These are phyloP conservation scores for Auricularia auricula-judae DNA, from an alignment of 768 basidiomycete species.

Conservation along the genomic window DNA sequence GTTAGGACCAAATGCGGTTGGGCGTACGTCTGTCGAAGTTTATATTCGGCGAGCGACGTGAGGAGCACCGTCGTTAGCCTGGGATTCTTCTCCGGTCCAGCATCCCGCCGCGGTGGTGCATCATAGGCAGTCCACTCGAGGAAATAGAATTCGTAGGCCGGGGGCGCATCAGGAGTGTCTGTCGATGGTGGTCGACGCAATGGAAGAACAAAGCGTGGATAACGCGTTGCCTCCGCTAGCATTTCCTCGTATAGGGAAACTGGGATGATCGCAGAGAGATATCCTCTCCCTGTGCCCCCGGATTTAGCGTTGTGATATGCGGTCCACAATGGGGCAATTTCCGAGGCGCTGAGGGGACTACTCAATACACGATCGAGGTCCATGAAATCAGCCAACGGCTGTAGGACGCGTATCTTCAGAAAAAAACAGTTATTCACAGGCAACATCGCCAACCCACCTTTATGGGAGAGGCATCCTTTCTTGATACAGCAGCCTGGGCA, in stretches of 20 bases:
- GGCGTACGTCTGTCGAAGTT: conserved; percentile 69
- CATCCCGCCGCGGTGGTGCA: conserved; percentile 46
- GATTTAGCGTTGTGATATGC: conserved; percentile 79
- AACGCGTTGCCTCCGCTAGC: conserved; percentile 47
- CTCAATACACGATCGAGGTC: conserved; percentile 61
- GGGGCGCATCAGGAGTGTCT: conserved; percentile 14
- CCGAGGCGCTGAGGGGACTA: conserved; percentile 46
- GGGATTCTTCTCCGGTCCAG: conserved; percentile 24
- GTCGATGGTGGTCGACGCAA: conserved; percentile 38
- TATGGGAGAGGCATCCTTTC: conserved; percentile 55
- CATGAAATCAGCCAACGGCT: conserved; percentile 78
- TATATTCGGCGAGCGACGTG: conserved; percentile 91
- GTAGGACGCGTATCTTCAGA: conserved; percentile 2
- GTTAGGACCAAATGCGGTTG: conserved; percentile 88
- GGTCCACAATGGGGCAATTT: conserved; percentile 79
- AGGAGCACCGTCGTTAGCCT: conserved; percentile 66
- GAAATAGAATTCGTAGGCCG: conserved; percentile 58
- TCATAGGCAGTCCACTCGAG: conserved; percentile 87
- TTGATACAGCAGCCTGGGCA: conserved; percentile 4
- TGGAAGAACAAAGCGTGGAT: conserved; percentile 47
- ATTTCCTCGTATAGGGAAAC: conserved; percentile 62
- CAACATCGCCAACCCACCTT: conserved; percentile 32
- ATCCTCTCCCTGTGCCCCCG: conserved; percentile 71
- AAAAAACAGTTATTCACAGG: too few relatives aligned
- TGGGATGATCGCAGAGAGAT: conserved; percentile 78